phyloP scores from a whole-genome alignment of 2,329 filamentous ascomycete species.

The Aspergillus glaucus region DNA sequence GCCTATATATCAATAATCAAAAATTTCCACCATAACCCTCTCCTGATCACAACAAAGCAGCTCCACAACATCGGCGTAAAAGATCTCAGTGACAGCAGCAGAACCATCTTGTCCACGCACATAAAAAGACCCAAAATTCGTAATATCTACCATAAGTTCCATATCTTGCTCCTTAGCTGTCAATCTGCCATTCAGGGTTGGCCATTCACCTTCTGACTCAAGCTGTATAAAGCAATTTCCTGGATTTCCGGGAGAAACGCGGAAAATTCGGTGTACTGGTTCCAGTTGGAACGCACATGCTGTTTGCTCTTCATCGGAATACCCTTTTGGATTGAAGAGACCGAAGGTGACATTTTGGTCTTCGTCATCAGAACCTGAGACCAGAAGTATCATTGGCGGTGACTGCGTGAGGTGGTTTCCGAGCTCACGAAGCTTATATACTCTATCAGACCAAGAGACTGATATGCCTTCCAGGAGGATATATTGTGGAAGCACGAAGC shows the following conservation, averaged over 20 bases:
- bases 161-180: background rate
- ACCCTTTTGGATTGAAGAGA: background rate
- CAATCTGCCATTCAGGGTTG: background rate
- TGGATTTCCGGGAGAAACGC: background rate
- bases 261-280: background rate
- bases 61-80: background rate
- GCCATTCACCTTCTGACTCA: background rate
- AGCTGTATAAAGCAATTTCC: background rate
- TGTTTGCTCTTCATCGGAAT: background rate
- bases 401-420: background rate
- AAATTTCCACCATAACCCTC: background rate
- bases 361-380: background rate
- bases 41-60: background rate
- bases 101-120: background rate
- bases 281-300: background rate
- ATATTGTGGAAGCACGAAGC: background rate
- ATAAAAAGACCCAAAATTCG: background rate
- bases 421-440: background rate
- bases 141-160: background rate
- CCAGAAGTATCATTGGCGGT: background rate
- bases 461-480: background rate
- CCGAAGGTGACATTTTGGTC: background rate
- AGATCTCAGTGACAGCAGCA: background rate
- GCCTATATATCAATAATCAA: too few species aligned
- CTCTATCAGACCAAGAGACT: background rate